Base-by-base conservation (phyloP, 2,329 filamentous ascomycete genomes). In the Tothia fuscella region DNA sequence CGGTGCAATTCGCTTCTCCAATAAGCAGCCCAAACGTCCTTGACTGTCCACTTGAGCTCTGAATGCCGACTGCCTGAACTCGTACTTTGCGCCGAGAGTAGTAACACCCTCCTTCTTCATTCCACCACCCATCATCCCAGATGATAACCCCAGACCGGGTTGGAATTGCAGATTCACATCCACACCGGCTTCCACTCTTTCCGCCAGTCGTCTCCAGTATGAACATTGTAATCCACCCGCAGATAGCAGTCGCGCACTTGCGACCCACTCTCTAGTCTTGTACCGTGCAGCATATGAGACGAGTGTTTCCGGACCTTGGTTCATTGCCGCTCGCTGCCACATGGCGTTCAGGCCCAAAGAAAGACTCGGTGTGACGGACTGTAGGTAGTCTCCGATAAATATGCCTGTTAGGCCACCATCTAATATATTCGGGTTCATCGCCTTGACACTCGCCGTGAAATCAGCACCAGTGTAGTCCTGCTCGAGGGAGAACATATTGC, bases 1-100 rank as follows among this genome's bases (percentile, higher is more conserved):
- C 49, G 87, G 86, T 22, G 87, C 87, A 56, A 98, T 84, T 57
- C 87, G 81, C 78, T 95, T 96, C 73, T 98, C 91, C 52, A 96
- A 68, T 56, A 95, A 67, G 59, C 86, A 91, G 64, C 82, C 85
- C 47, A 98, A 73, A 70, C 93, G 94, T 61, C 91, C 91, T 60
- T 85, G 80, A 56, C 87, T 93, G 67, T 98, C 91, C 53, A 96
- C 75, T 68, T 98, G 91, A 33, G 89, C 91, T 50, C 89, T 80
- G 78, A 95, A 94, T 38, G 86, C 91, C 42, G 85, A 91, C 67
- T 87, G 84, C 58, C 85, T 78, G 77, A 98, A 98, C 62, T 95
- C 89, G 67, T 98, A 98, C 68, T 98, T 98, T 60, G 87, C 85
- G 56, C 89, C 91, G 54, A 96, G 74, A 42, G 88, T 86, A 41